Evolutionary conservation across 2,329 filamentous ascomycete genomes (phyloP).

Genomic region (Penicillium sp.): DNA sequence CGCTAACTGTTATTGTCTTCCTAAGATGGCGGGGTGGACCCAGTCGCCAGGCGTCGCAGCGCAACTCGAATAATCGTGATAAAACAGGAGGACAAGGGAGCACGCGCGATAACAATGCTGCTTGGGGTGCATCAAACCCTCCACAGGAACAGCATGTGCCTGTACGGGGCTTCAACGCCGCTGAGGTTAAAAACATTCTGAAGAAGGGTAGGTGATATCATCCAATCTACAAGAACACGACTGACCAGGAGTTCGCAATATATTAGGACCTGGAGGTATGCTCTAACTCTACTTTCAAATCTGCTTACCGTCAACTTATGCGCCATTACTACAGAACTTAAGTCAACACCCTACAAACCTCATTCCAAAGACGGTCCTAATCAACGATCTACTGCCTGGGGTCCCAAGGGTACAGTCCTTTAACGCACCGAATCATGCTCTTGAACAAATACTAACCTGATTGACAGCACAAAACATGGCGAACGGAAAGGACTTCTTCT

Average conservation of each 20-base stretch:
- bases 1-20: conserved; percentile 14
- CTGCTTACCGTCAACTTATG: conserved; percentile 3
- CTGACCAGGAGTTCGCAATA: conserved; percentile 10
- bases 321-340: conserved; percentile 30
- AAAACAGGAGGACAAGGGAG: conserved; percentile 31
- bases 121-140: conserved; percentile 31
- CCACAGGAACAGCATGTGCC: conserved; percentile 43
- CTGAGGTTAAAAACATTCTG: conserved; percentile 43
- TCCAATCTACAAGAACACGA: background rate
- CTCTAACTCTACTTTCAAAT: background rate
- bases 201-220: conserved; percentile 36
- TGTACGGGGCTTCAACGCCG: conserved; percentile 46
- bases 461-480: conserved; percentile 47
- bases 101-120: conserved; percentile 32
- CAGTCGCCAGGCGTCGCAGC: conserved; percentile 39
- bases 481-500: conserved; percentile 51
- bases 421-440: conserved; percentile 6
- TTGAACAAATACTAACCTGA: conserved; percentile 5
- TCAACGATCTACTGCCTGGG: conserved; percentile 44
- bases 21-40: conserved; percentile 43
- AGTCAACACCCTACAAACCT: conserved; percentile 40
- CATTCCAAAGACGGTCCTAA: conserved; percentile 37
- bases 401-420: conserved; percentile 42
- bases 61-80: conserved; percentile 36
- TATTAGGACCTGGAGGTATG: conserved; percentile 34